phyloP scores from a whole-genome alignment of 805 yeast genomes.

The Candida ovalis region DNA sequence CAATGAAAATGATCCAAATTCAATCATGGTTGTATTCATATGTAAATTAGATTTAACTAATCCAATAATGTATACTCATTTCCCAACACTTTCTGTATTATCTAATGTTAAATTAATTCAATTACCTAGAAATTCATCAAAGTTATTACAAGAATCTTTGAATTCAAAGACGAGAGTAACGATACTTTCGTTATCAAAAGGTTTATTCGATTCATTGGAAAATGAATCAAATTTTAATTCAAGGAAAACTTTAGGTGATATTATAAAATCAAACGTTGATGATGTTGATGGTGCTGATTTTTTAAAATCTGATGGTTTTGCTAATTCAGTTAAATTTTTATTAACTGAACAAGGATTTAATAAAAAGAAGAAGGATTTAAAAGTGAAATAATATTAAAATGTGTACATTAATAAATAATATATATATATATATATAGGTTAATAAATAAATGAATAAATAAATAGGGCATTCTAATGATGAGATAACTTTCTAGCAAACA shows the following conservation, averaged over 20 bases:
- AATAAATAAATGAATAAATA: slow-evolving; percentile 24
- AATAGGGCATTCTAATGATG: slow-evolving; percentile 6
- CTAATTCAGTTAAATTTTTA: slow-evolving; percentile 37
- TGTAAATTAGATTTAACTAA: slow-evolving; percentile 39
- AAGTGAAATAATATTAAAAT: neutral
- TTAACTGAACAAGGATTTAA: slow-evolving; percentile 43
- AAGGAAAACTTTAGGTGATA: slow-evolving; percentile 7
- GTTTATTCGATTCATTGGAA: slow-evolving; percentile 5
- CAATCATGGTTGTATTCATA: slow-evolving; percentile 44
- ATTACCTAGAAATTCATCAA: slow-evolving; percentile 45
- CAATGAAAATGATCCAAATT: slow-evolving; percentile 16
- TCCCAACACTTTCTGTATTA: slow-evolving; percentile 53
- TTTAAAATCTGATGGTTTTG: slow-evolving; percentile 15
- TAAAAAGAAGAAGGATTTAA: neutral
- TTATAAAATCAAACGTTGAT: slow-evolving; percentile 18
- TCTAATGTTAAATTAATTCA: slow-evolving; percentile 57
- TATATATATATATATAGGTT: slow-evolving; percentile 16
- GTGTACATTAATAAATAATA: neutral
- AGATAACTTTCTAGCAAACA: slow-evolving; percentile 5
- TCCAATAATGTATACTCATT: slow-evolving; percentile 51
- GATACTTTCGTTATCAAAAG: slow-evolving; percentile 17
- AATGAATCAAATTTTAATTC: slow-evolving; percentile 6
- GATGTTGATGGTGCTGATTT: slow-evolving; percentile 25
- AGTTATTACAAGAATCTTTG: slow-evolving; percentile 16
- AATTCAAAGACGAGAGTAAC: slow-evolving; percentile 12